Conservation (phyloP, 2,329 filamentous ascomycete genomes). For the Fusarium tjaetaba region DNA sequence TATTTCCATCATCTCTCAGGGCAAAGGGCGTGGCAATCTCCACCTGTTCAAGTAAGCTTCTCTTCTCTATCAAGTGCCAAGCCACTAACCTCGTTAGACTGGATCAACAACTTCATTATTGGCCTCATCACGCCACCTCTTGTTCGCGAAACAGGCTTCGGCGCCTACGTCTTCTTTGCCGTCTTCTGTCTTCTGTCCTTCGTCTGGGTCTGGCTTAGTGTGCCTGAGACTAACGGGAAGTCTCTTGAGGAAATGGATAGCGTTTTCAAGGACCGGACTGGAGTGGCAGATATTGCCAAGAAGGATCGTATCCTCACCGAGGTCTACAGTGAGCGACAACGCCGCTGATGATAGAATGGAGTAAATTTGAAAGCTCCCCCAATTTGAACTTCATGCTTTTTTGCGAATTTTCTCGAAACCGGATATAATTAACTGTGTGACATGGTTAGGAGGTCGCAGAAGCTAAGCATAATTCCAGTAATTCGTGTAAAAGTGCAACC, state of each 20-base stretch:
- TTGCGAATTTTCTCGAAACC: not conserved
- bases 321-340: not conserved
- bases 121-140: conserved; percentile 52
- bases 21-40: conserved; percentile 71
- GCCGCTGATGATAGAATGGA: not conserved
- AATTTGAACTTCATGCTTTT: not conserved
- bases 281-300: conserved; percentile 29
- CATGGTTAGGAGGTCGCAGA: fast-evolving
- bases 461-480: not conserved
- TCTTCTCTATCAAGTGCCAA: fast-evolving
- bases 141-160: conserved; percentile 59
- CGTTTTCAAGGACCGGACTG: conserved; percentile 44
- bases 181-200: conserved; percentile 66
- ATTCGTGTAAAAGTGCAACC: not conserved
- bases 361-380: fast-evolving
- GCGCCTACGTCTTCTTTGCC: conserved; percentile 69
- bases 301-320: conserved; percentile 1
- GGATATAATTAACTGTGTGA: too few relatives aligned
- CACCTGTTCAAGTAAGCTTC: conserved; percentile 58
- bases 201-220: conserved; percentile 60
- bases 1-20: conserved; percentile 69
- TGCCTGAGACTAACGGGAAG: conserved; percentile 66
- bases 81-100: conserved; percentile 49
- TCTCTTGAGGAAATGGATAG: conserved; percentile 65
- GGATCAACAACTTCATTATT: conserved; percentile 71